These are phyloP conservation scores for Phlyctochytrium planicorne DNA, from an alignment of 192 early-diverging fungal genomes.

Conservation along the genomic window DNA sequence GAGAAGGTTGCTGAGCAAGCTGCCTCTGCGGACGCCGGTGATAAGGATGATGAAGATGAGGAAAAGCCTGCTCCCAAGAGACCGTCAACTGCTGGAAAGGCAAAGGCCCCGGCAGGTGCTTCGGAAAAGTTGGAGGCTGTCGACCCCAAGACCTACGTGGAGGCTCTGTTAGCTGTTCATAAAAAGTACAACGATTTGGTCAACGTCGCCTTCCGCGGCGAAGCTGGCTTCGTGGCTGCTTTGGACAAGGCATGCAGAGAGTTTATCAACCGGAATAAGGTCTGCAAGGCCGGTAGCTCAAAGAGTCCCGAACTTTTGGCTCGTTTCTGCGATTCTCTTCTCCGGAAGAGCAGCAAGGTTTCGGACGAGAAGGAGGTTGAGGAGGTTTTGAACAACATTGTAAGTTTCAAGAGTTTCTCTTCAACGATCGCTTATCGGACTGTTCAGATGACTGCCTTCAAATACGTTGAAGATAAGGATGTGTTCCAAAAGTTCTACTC, in stretches of 20 bases:
- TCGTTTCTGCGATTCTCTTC: constrained; percentile 72
- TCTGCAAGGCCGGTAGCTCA: constrained; percentile 43
- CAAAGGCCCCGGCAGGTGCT: constrained; percentile 53
- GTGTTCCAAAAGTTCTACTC: constrained; percentile 92
- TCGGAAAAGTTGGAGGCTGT: no score
- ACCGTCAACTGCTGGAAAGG: constrained; percentile 59
- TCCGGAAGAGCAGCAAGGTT: constrained; percentile 62
- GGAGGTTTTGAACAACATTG: constrained; percentile 60
- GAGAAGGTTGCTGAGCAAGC: constrained; percentile 50
- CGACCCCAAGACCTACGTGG: constrained; percentile 71
- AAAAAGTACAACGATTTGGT: constrained; percentile 59
- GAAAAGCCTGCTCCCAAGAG: constrained; percentile 47
- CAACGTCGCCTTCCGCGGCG: constrained; percentile 61
- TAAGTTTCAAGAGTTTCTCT: constrained; percentile 25
- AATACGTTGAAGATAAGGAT: constrained; percentile 89
- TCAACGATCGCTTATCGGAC: no score
- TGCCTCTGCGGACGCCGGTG: constrained; percentile 64
- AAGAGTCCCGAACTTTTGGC: constrained; percentile 75
- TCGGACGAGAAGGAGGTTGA: constrained; percentile 64
- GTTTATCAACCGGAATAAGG: constrained; percentile 71
- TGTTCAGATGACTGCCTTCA: constrained; percentile 74
- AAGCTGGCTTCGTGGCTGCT: constrained; percentile 70
- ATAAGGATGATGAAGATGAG: constrained; percentile 39
- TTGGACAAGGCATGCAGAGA: constrained; percentile 69
- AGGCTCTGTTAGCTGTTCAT: constrained; percentile 64